Conservation (phyloP, 2,329 filamentous ascomycete species). For the Cordyceps fumosorosea region DNA sequence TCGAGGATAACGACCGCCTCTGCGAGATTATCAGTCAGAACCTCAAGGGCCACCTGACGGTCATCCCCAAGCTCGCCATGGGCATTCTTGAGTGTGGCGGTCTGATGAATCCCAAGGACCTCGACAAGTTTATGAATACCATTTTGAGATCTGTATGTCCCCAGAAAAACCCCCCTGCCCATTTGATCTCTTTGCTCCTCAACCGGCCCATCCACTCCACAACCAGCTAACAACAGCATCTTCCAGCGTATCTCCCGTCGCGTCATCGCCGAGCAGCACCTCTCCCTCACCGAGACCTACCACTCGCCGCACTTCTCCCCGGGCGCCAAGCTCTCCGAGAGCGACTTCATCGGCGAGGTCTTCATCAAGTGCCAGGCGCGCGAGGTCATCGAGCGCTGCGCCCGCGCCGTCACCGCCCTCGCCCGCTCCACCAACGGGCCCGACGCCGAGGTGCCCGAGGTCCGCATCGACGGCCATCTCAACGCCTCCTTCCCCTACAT, state of each 20-base stretch:
- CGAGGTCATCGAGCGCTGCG: constrained; percentile 81
- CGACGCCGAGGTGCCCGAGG: constrained; percentile 66
- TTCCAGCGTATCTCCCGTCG: constrained; percentile 80
- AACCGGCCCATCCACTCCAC: background rate
- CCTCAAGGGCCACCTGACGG: constrained; percentile 79
- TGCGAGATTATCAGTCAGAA: constrained; percentile 75
- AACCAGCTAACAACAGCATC: background rate
- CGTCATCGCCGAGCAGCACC: constrained; percentile 95
- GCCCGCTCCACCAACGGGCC: constrained; percentile 69
- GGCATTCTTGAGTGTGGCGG: constrained; percentile 86
- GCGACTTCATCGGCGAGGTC: constrained; percentile 91
- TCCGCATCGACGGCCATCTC: constrained; percentile 77
- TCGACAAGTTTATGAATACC: constrained; percentile 94
- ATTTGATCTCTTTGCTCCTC: background rate
- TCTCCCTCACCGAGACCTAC: constrained; percentile 91
- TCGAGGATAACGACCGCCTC: constrained; percentile 85
- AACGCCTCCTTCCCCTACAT: constrained; percentile 95
- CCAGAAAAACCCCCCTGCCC: background rate
- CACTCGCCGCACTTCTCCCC: constrained; percentile 86
- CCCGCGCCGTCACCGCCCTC: constrained; percentile 66
- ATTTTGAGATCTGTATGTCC: constrained; percentile 71
- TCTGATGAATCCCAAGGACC: constrained; percentile 70
- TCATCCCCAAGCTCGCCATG: constrained; percentile 92
- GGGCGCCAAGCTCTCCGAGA: constrained; percentile 61
- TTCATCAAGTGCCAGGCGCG: constrained; percentile 88